Percentiles rank a stretch among this genome's conserved stretches.
These are phyloP conservation scores for Malassezia psittaci DNA, from an alignment of 1,284 basidiomycete species.

Conservation along the genomic window DNA sequence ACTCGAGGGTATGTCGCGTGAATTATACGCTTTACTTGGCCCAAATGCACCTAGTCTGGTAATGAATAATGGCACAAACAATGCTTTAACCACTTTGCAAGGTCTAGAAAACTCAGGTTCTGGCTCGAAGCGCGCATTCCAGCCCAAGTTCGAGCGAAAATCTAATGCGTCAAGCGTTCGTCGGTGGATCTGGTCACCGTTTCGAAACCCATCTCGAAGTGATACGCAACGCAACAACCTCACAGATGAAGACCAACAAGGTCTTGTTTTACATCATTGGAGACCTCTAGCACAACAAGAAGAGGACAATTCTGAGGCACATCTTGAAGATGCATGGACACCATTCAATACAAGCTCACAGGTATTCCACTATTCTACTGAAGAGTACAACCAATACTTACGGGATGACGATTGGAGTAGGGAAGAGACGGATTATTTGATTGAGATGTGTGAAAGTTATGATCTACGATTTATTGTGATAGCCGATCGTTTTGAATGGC, in stretches of 20 bases:
- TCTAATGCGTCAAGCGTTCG: constrained; percentile 52
- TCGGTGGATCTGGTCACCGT: constrained; percentile 35
- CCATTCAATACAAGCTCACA: constrained; percentile 66
- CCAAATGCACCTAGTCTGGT: constrained; percentile 70
- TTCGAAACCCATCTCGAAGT: constrained; percentile 33
- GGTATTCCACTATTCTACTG: constrained; percentile 71
- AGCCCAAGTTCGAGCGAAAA: constrained; percentile 76
- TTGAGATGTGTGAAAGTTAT: constrained; percentile 67
- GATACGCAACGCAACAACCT: constrained; percentile 19
- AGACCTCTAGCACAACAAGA: constrained; percentile 5
- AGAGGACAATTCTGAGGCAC: constrained; percentile 15
- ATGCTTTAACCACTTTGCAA: background rate
- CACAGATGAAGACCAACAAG: background rate
- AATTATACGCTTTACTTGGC: constrained; percentile 86
- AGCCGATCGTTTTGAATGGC: constrained; percentile 74
- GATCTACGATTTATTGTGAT: constrained; percentile 85
- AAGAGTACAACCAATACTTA: constrained; percentile 75
- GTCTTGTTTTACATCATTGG: constrained; percentile 40
- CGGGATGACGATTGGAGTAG: constrained; percentile 80
- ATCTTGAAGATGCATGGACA: constrained; percentile 56
- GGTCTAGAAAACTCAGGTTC: constrained; percentile 9
- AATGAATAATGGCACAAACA: constrained; percentile 20
- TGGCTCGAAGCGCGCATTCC: constrained; percentile 49
- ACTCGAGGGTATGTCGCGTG: constrained; percentile 67
- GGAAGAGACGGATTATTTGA: constrained; percentile 89